Base-by-base conservation (phyloP, 805 yeast species). In the Groenewaldozyma salmanticensis region DNA sequence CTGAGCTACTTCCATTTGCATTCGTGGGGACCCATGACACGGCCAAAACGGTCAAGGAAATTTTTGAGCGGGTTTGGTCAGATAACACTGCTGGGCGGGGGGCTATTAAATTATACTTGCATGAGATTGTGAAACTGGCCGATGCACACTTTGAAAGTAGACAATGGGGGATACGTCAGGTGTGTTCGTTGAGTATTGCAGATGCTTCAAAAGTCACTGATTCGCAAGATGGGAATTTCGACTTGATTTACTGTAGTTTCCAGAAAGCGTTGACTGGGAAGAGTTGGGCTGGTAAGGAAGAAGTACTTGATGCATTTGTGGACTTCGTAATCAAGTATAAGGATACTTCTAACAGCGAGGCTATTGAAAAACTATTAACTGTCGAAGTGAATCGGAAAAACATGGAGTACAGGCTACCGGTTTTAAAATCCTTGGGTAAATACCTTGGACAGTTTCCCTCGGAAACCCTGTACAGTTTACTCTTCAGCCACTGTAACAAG, bases 271-370 rank as follows among this genome's bases (percentile, higher is more conserved):
- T 78, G 42, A 66, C 70, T 42, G 96, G 96, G 1, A 74, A 94
- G 45, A 73, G 90, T 6, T 90, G 95, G 92, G 69, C 70, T 13
- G 97, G 96, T 4, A 90, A 90, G 53, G 96, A 87, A 50, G 59
- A 68, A 21, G 71, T 92, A 1, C 64, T 86, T 16, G 76, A 75
- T 29, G 83, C 95, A 0, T 62, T 88, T 40, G 81, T 83, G 0
- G 60, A 74, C 1, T 66, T 82, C 24, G 54, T 79, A 0, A 52
- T 65, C 15, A 75, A 74, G 44, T 67, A 76, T 5, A 60, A 66
- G 36, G 51, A 49, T 0, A 17, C 27, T 5, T 33, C 37, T 37
- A 41, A 0, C 42, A 52, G 49, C 1, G 66, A 54, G 0, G 35
- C 74, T 4, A 54, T 64, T 24, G 59, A 56, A 1, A 56, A 50